phyloP scores from a whole-genome alignment of 352 stramenopile species.

The Blastocystis sp. region DNA sequence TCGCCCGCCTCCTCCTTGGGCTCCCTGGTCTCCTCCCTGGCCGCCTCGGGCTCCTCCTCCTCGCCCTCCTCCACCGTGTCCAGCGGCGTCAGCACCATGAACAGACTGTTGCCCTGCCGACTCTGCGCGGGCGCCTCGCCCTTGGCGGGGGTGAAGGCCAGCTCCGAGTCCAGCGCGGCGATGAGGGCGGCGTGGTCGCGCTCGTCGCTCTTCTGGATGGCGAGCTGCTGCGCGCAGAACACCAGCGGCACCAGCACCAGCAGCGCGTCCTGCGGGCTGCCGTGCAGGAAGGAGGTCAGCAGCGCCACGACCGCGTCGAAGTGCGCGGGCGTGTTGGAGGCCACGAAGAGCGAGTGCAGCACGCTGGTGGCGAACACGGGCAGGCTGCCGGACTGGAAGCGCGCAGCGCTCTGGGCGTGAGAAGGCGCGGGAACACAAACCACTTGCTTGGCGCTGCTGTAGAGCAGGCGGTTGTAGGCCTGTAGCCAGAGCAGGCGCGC shows the following conservation, averaged over 20 bases:
- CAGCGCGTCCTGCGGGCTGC: constrained; percentile 5
- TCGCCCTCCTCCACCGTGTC: constrained; percentile 48
- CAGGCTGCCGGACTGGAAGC: not conserved
- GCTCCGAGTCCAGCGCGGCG: constrained; percentile 4
- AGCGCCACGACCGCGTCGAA: constrained; percentile 7
- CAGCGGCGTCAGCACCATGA: constrained; percentile 13
- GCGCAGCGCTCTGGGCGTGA: not conserved
- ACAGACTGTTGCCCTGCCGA: constrained; percentile 13
- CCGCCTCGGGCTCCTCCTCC: constrained; percentile 40
- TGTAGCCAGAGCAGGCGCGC: constrained; percentile 29
- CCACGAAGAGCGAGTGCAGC: constrained; percentile 19
- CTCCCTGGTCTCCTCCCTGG: not conserved
- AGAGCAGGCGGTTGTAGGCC: constrained; percentile 1
- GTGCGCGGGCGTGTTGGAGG: constrained; percentile 18
- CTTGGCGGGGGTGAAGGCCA: constrained; percentile 27
- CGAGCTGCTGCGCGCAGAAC: constrained; percentile 30
- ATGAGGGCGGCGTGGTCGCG: not conserved
- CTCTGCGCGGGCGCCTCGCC: not conserved
- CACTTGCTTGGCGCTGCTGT: not conserved
- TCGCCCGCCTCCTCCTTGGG: not conserved
- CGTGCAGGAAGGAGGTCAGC: not conserved
- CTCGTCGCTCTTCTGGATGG: constrained; percentile 38
- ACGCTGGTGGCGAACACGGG: not conserved
- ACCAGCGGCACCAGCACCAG: constrained; percentile 12
- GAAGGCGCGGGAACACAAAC: not conserved